Evolutionary conservation across 2,329 filamentous ascomycete genomes (phyloP), one percentile per base, ranked within the genome.

Genomic region (Ophidiomyces ophidiicola): DNA sequence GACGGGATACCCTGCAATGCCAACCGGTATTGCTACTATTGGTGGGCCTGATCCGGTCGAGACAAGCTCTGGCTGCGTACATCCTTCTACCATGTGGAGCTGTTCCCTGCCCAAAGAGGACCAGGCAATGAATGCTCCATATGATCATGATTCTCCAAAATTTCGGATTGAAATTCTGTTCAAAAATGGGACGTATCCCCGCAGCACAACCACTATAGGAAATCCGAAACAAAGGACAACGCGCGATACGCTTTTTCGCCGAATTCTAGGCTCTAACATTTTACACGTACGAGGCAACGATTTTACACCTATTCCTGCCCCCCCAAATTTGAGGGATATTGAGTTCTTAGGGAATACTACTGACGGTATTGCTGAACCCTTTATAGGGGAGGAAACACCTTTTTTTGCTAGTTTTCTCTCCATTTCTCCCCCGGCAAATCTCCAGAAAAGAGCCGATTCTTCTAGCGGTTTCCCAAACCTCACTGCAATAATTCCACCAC

Each of bases 341-440:
- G 71, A 66, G 45, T 94, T 94, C 52, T 60, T 94, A 5, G 86
- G 87, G 3, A 82, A 86, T 53, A 87, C 83, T 0, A 93, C 86
- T 0, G 88, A 96, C 52, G 70, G 72, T 0, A 76, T 83, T 45
- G 66, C 71, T 8, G 69, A 70, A 52, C 71, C 29, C 62, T 94
- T 88, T 57, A 78, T 78, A 1, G 87, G 87, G 47, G 87, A 94
- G 61, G 72, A 78, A 6, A 92, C 88, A 0, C 87, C 88, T 0
- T 93, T 94, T 59, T 93, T 80, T 57, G 81, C 94, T 48, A 84
- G 78, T 19, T 69, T 93, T 39, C 62, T 86, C 7, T 62, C 55
- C 4, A 47, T 60, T 0, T 0, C 46, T 46, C 44, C 57, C 55
- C 12, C 42, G 41, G 34, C 25, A 54, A 60, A 44, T 49, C 47